Percentiles rank a stretch among this genome's conserved stretches.
Conservation (phyloP, 2,329 filamentous ascomycete species). For the Calonectria crousiana region DNA sequence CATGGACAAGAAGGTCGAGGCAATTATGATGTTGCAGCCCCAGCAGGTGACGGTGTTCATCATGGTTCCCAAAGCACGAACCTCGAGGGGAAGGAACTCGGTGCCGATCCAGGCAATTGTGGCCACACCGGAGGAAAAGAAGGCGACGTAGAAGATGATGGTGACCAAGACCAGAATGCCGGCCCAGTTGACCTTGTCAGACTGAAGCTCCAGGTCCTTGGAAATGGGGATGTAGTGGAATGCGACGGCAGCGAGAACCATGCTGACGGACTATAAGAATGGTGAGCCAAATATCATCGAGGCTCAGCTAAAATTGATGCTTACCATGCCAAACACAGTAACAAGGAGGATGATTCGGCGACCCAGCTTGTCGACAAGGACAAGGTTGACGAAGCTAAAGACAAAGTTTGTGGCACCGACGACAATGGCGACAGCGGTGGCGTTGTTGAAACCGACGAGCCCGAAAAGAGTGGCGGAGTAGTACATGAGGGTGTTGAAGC, state of each 20-base stretch:
- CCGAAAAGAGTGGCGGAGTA: slow-evolving; percentile 61
- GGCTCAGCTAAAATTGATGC: not conserved
- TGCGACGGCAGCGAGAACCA: slow-evolving; percentile 54
- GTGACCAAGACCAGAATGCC: slow-evolving; percentile 48
- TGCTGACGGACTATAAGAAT: slow-evolving; percentile 51
- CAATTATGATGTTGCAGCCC: slow-evolving; percentile 60
- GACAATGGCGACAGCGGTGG: slow-evolving; percentile 58
- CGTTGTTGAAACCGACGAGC: slow-evolving; percentile 60
- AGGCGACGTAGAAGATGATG: slow-evolving; percentile 60
- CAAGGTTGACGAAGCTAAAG: slow-evolving; percentile 59
- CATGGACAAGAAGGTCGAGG: slow-evolving; percentile 59
- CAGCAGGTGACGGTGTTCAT: slow-evolving; percentile 58
- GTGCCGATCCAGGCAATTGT: slow-evolving; percentile 60
- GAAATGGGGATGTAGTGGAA: slow-evolving; percentile 60
- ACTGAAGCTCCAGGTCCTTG: slow-evolving; percentile 51
- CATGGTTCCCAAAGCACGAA: slow-evolving; percentile 59
- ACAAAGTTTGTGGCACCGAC: slow-evolving; percentile 59
- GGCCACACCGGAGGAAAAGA: slow-evolving; percentile 52
- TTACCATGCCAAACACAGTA: slow-evolving; percentile 47
- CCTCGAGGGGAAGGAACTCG: slow-evolving; percentile 59
- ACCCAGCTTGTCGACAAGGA: slow-evolving; percentile 57
- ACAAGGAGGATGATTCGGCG: slow-evolving; percentile 56
- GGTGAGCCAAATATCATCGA: not conserved
- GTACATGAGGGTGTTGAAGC: slow-evolving; percentile 63
- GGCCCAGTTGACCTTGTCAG: slow-evolving; percentile 40